These are phyloP conservation scores for Rauvolfia tetraphylla DNA, from an alignment of 257 asterid species.

Conservation along the genomic window DNA sequence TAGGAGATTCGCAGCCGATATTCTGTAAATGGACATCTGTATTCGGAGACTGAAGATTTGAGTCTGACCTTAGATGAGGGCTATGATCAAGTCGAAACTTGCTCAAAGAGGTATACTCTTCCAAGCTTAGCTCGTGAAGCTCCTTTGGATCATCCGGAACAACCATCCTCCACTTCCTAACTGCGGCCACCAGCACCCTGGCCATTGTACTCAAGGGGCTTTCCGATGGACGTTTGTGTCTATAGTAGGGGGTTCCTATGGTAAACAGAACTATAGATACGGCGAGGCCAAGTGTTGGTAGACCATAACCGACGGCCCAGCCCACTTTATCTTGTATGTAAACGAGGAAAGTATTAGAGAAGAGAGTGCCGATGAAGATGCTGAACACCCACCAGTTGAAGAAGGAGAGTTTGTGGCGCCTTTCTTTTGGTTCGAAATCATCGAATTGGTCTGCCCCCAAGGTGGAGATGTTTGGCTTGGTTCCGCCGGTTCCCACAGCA, in stretches of 20 bases:
- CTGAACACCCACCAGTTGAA: conserved; percentile 94
- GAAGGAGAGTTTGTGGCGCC: conserved; percentile 65
- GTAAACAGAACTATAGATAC: conserved; percentile 52
- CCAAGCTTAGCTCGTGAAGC: conserved; percentile 47
- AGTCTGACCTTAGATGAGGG: conserved; percentile 43
- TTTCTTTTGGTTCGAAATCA: conserved; percentile 65
- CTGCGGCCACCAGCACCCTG: conserved; percentile 55
- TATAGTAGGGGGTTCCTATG: conserved; percentile 56
- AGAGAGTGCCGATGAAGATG: conserved; percentile 66
- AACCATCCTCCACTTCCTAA: conserved; percentile 42
- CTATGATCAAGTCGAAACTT: conserved; percentile 56
- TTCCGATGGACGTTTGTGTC: conserved; percentile 66
- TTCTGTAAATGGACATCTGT: background rate
- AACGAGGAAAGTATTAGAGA: conserved; percentile 65
- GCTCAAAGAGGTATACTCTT: conserved; percentile 40
- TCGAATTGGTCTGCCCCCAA: conserved; percentile 86
- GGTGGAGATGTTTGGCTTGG: conserved; percentile 75
- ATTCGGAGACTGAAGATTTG: too few relatives aligned
- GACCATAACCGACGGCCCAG: conserved; percentile 70
- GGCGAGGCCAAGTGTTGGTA: conserved; percentile 64
- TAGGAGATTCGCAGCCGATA: too few relatives aligned
- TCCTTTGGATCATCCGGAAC: conserved; percentile 55
- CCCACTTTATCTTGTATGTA: conserved; percentile 83
- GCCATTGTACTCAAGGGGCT: conserved; percentile 76
- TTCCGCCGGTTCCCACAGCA: conserved; percentile 81